Evolutionary conservation across 1,284 basidiomycete species (phyloP).

Genomic region (Boletus coffeatus): DNA sequence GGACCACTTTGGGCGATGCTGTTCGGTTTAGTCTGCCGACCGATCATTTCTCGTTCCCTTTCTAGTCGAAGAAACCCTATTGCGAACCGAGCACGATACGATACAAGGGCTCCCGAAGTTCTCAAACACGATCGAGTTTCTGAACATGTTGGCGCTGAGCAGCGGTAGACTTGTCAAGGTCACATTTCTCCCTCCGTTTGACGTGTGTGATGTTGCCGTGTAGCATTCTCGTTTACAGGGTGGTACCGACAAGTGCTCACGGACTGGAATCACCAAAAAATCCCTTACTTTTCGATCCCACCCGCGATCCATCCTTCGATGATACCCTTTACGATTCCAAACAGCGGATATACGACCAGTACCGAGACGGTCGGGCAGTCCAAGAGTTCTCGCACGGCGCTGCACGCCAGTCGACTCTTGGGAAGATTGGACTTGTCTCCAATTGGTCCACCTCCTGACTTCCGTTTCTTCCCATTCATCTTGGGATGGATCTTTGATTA

Average conservation of each 20-base stretch:
- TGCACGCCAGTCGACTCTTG: no score
- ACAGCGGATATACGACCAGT: conserved; percentile 10
- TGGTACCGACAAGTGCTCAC: conserved; percentile 81
- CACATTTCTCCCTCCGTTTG: neutral
- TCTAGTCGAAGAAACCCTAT: conserved; percentile 80
- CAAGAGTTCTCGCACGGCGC: no score
- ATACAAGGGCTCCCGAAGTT: conserved; percentile 64
- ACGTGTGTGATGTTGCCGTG: neutral
- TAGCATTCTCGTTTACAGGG: conserved; percentile 44
- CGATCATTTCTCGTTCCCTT: neutral
- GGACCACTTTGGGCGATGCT: conserved; percentile 26
- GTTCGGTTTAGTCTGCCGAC: conserved; percentile 34
- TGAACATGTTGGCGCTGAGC: no score
- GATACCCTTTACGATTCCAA: conserved; percentile 50
- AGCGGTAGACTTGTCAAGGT: no score
- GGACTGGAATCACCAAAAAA: conserved; percentile 98
- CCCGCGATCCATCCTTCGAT: conserved; percentile 75
- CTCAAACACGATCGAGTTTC: no score
- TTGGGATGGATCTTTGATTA: no score
- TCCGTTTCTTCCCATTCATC: no score
- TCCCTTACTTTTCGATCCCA: conserved; percentile 82
- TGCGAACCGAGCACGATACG: conserved; percentile 62
- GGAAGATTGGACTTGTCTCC: no score
- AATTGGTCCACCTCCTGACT: no score
- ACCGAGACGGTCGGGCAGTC: conserved; percentile 63